Evolutionary conservation across 495 filamentous ascomycete genomes (phyloP), one percentile per base, ranked within the genome.

Genomic region (Penicillium diatomitis): DNA sequence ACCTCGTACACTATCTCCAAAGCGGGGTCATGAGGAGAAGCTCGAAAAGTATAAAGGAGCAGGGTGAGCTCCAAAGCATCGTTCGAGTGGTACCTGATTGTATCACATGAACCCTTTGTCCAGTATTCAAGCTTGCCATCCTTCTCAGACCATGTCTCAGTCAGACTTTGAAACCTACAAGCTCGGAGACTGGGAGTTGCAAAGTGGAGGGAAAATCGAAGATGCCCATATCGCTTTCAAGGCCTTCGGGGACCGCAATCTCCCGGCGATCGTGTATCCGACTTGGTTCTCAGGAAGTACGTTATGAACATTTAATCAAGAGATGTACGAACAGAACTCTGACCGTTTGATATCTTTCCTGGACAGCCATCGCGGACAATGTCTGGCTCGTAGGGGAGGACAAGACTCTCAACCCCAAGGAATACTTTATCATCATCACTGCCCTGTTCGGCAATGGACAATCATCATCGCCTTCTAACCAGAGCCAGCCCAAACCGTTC

Each of bases 391-490:
- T 84, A 28, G 81, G 82, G 41, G 71, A 80, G 46, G 72, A 81
- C 44, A 81, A 79, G 50, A 69, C 77, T 0, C 70, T 86, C 35
- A 75, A 75, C 50, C 81, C 83, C 0, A 65, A 70, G 11, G 73
- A 80, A 48, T 86, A 82, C 63, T 86, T 79, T 61, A 86, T 87
- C 50, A 77, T 88, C 51, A 69, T 88, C 47, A 69, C 82, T 6
- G 85, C 83, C 2, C 69, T 87, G 4, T 86, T 88, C 49, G 85
- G 85, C 4, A 86, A 87, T 53, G 81, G 83, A 32, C 77, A 88
- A 63, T 86, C 83, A 0, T 81, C 76, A 0, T 85, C 83, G 3
- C 85, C 85, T 3, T 86, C 83, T 5, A 82, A 81, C 52, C 82
- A 76, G 45, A 67, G 75, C 0, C 55, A 57, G 12, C 68, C 74